Conservation (phyloP, 2,329 filamentous ascomycete genomes). For the Orbilia brochopaga region DNA sequence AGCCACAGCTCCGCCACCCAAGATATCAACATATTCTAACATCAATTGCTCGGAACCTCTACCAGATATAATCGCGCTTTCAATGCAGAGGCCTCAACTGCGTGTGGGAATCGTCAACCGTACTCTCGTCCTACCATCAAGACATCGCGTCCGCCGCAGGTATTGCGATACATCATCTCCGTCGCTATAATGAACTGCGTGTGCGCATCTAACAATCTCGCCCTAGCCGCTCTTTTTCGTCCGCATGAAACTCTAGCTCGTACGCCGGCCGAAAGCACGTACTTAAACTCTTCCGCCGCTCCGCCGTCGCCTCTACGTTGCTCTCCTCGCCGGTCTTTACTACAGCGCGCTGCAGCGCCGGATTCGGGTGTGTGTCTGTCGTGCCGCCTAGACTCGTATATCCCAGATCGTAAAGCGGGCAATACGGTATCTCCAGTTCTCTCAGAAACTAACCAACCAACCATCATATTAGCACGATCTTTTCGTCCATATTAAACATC, state of each 20-base stretch:
- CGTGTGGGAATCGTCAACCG: too few relatives aligned
- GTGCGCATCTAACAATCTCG: slow-evolving; percentile 61
- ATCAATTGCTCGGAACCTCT: too few relatives aligned
- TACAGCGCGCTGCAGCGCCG: slow-evolving; percentile 64
- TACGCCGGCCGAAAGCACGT: slow-evolving; percentile 72
- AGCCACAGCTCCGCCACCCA: too few relatives aligned
- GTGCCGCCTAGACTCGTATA: slow-evolving; percentile 93
- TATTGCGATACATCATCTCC: too few relatives aligned
- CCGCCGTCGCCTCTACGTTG: slow-evolving; percentile 56
- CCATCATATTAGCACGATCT: slow-evolving; percentile 17
- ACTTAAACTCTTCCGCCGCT: slow-evolving; percentile 55
- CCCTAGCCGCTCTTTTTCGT: slow-evolving; percentile 79
- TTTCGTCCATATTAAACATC: slow-evolving; percentile 39
- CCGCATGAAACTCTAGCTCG: slow-evolving; percentile 73
- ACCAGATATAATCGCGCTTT: too few relatives aligned
- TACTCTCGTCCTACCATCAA: too few relatives aligned
- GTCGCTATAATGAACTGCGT: not conserved
- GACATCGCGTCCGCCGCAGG: too few relatives aligned
- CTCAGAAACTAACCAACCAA: slow-evolving; percentile 71
- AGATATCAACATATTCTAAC: too few relatives aligned
- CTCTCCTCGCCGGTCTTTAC: slow-evolving; percentile 44
- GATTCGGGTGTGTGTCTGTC: slow-evolving; percentile 88
- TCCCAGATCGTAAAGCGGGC: slow-evolving; percentile 81
- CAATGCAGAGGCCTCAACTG: too few relatives aligned
- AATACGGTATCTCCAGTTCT: slow-evolving; percentile 80